These are phyloP conservation scores for Gynostemma pentaphyllum DNA, from an alignment of 306 rosid genomes.

Conservation along the genomic window DNA sequence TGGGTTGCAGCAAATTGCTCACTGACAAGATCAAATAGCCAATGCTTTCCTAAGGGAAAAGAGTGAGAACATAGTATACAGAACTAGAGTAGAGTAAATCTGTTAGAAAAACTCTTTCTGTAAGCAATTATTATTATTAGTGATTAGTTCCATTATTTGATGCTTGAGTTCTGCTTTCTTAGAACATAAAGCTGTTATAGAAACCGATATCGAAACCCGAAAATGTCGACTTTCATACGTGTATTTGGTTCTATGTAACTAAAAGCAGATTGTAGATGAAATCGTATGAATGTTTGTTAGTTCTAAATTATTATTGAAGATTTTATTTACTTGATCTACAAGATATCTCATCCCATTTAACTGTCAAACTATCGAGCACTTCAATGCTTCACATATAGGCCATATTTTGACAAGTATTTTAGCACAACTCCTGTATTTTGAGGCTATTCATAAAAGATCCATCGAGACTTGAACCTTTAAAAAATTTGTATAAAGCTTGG, in stretches of 20 bases:
- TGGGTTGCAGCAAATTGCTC: constrained; percentile 8
- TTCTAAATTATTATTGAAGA: neutral
- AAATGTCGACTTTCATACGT: neutral
- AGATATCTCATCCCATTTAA: neutral
- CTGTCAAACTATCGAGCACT: too few relatives aligned
- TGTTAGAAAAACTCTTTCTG: constrained; percentile 4
- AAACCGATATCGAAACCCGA: neutral
- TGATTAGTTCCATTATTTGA: neutral
- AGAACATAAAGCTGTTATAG: constrained; percentile 2
- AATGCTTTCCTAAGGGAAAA: neutral
- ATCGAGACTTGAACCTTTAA: too few relatives aligned
- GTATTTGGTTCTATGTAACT: constrained; percentile 7
- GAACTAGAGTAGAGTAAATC: neutral
- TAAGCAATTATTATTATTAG: neutral
- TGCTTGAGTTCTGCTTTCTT: constrained; percentile 13
- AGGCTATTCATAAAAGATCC: too few relatives aligned
- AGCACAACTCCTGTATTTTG: too few relatives aligned
- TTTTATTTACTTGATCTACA: neutral
- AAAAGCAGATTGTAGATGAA: neutral
- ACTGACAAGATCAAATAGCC: constrained; percentile 4
- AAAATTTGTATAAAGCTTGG: too few relatives aligned
- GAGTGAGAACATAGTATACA: neutral
- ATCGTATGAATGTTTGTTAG: neutral
- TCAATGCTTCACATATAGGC: too few relatives aligned
- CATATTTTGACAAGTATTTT: too few relatives aligned